Percentiles rank a stretch among this genome's conserved stretches.
These are phyloP conservation scores for Calonectria ilicicola DNA, from an alignment of 2,329 filamentous ascomycete genomes.

Conservation along the genomic window DNA sequence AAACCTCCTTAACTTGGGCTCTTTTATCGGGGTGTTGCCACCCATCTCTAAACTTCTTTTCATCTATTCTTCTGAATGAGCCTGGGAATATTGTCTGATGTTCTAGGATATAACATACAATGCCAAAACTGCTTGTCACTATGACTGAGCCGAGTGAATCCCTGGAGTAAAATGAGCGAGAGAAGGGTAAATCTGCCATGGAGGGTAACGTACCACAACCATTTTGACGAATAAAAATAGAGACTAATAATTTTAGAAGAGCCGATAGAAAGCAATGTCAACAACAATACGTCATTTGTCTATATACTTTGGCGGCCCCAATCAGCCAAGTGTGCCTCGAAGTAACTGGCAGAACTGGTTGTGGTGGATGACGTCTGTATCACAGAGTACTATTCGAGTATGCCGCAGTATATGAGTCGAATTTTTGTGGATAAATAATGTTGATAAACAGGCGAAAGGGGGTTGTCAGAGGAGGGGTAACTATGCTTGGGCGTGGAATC, in stretches of 20 bases:
- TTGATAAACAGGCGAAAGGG: too few relatives aligned
- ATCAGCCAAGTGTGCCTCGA: too few relatives aligned
- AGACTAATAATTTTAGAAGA: background rate
- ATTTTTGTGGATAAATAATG: too few relatives aligned
- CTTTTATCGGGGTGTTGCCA: background rate
- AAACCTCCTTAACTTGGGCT: slow-evolving; percentile 1
- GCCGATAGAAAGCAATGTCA: background rate
- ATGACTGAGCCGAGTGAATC: background rate
- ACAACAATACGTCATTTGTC: background rate
- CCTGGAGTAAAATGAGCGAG: background rate
- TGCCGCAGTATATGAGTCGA: too few relatives aligned
- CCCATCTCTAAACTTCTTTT: background rate
- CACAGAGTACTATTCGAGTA: too few relatives aligned
- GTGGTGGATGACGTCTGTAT: too few relatives aligned
- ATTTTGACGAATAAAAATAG: background rate
- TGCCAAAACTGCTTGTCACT: background rate
- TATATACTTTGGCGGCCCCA: too few relatives aligned
- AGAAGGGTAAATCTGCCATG: too few relatives aligned
- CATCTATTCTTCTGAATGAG: background rate
- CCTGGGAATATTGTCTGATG: background rate
- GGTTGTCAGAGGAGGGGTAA: too few relatives aligned
- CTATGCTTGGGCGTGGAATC: background rate
- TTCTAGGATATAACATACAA: background rate
- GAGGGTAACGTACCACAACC: background rate
- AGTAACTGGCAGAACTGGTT: too few relatives aligned